phyloP scores from a whole-genome alignment of 306 rosid species.

The Acacia confusa region DNA sequence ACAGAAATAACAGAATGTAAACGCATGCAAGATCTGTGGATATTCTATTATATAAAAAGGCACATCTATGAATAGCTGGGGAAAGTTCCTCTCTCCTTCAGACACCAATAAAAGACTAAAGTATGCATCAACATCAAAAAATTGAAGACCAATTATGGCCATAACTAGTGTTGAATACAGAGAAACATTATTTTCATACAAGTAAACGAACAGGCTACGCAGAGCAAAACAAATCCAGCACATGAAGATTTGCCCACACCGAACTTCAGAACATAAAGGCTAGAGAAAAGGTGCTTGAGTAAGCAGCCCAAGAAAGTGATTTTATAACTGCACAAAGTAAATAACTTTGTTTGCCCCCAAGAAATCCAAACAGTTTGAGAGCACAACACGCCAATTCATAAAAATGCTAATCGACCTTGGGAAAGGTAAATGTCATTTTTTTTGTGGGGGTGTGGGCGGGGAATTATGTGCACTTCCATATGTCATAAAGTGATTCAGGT shows the following conservation, averaged over 20 bases:
- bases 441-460: background rate
- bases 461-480: background rate
- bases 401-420: background rate
- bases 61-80: constrained; percentile 20
- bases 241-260: background rate
- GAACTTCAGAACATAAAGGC: background rate
- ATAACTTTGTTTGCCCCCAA: background rate
- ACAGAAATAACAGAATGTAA: constrained; percentile 35
- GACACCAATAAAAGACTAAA: background rate
- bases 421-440: background rate
- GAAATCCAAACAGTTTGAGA: background rate
- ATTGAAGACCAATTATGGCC: background rate
- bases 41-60: background rate
- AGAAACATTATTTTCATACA: background rate
- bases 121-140: background rate
- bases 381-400: background rate
- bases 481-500: background rate
- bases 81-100: background rate
- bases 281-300: background rate
- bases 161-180: background rate
- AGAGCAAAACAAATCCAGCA: background rate
- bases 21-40: constrained; percentile 13
- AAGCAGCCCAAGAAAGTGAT: background rate
- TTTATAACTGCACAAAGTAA: background rate
- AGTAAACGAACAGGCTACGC: background rate